phyloP scores from a whole-genome alignment of 352 stramenopile species.

The Phytophthora foliorum region DNA sequence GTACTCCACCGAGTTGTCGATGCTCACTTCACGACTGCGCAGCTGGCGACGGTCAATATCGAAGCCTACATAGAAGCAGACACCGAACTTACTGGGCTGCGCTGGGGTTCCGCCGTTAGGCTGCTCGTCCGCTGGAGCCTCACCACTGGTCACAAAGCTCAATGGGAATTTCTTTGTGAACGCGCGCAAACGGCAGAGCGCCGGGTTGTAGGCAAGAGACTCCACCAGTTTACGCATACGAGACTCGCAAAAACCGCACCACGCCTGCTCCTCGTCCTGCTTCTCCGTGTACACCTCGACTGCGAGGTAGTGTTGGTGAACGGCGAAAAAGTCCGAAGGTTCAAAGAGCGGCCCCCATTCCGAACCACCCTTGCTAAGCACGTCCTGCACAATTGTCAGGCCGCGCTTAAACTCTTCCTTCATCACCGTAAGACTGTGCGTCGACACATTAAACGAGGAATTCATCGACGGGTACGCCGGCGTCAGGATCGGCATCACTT shows the following conservation, averaged over 20 bases:
- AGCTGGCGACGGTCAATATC: conserved; percentile 86
- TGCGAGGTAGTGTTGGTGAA: conserved; percentile 92
- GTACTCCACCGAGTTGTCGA: conserved; percentile 89
- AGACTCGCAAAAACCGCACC: conserved; percentile 95
- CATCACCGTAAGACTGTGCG: conserved; percentile 95
- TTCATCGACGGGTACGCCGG: conserved; percentile 99
- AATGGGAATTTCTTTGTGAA: conserved; percentile 90
- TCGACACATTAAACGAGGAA: conserved; percentile 98
- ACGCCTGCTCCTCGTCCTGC: conserved; percentile 92
- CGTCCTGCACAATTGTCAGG: conserved; percentile 82
- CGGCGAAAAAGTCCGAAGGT: conserved; percentile 88
- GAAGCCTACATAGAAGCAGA: conserved; percentile 89
- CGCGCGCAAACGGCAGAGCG: conserved; percentile 82
- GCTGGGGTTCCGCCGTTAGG: conserved; percentile 18
- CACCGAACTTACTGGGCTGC: conserved; percentile 70
- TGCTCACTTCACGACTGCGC: conserved; percentile 82
- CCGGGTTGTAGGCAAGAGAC: conserved; percentile 83
- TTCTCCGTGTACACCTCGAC: conserved; percentile 93
- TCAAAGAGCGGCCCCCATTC: conserved; percentile 88
- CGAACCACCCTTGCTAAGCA: conserved; percentile 83
- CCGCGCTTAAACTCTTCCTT: conserved; percentile 94
- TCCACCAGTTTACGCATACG: conserved; percentile 93
- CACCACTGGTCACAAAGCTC: conserved; percentile 56
- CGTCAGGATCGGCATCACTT: conserved; percentile 99
- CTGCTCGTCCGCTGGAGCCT: conserved; percentile 26